phyloP scores from a whole-genome alignment of 768 basidiomycete species.

The Mycena filopes region DNA sequence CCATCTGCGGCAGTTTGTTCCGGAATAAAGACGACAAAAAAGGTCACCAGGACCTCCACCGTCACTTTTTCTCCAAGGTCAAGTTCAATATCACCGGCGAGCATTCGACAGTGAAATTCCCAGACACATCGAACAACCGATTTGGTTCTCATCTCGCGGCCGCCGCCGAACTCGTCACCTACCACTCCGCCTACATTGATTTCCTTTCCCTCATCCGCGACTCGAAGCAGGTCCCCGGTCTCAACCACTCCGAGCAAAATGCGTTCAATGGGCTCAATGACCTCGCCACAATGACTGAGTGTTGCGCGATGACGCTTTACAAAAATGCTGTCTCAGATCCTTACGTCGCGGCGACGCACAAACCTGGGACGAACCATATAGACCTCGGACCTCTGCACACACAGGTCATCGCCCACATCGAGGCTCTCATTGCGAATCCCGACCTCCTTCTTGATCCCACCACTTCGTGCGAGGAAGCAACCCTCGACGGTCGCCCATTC shows the following conservation, averaged over 20 bases:
- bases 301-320: conserved; percentile 21
- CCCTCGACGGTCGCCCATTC: conserved; percentile 24
- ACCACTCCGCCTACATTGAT: conserved; percentile 27
- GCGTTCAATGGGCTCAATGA: conserved; percentile 12
- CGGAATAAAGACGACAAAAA: conserved; percentile 41
- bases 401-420: conserved; percentile 4
- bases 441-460: conserved; percentile 18
- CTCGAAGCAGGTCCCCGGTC: conserved; percentile 32
- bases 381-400: conserved; percentile 30
- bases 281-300: no score
- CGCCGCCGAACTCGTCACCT: conserved; percentile 28
- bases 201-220: conserved; percentile 33
- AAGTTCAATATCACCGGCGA: conserved; percentile 3
- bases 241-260: conserved; percentile 35
- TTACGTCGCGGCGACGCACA: conserved; percentile 18
- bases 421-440: conserved; percentile 15
- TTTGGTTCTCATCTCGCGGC: conserved; percentile 38
- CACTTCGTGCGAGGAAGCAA: neutral
- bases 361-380: conserved; percentile 8
- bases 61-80: conserved; percentile 23
- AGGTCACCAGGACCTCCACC: conserved; percentile 37
- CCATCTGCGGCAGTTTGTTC: conserved; percentile 34
- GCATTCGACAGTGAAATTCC: conserved; percentile 26
- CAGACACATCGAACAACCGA: conserved; percentile 41
- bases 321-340: conserved; percentile 22